Conservation (phyloP, 1,284 basidiomycete genomes). For the Xanthoconium separans region DNA sequence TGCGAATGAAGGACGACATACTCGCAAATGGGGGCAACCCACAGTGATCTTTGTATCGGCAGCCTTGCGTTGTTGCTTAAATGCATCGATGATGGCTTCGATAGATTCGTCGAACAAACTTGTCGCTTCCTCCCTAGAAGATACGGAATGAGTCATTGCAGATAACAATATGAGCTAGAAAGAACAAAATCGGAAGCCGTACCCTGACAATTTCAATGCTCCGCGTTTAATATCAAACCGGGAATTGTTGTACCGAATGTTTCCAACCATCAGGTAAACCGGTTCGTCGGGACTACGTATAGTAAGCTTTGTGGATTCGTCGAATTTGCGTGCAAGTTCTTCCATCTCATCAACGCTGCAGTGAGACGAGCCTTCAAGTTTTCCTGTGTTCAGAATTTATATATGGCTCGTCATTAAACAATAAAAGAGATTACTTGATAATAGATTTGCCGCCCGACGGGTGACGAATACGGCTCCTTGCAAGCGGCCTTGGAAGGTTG, state of each 20-base stretch:
- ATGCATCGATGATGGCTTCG: background rate
- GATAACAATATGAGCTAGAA: too few species aligned
- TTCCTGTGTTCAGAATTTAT: background rate
- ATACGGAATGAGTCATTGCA: background rate
- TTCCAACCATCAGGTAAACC: background rate
- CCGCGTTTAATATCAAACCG: background rate
- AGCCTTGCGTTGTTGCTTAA: background rate
- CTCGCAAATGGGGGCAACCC: background rate
- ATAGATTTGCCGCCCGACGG: background rate
- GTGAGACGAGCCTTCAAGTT: conserved; percentile 1
- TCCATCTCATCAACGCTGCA: background rate
- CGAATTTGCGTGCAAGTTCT: background rate
- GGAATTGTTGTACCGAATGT: background rate
- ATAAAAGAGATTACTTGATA: background rate
- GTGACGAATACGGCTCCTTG: background rate
- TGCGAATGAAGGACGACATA: background rate
- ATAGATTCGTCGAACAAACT: background rate
- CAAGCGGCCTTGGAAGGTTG: background rate
- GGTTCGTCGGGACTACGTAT: background rate
- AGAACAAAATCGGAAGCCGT: background rate
- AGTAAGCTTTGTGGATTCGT: background rate
- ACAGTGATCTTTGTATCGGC: background rate
- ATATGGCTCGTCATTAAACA: background rate
- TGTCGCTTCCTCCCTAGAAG: background rate
- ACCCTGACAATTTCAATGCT: background rate